Percentiles rank a stretch among this genome's conserved stretches.
These are phyloP conservation scores for Sanghuangporus weigelae DNA, from an alignment of 1,284 basidiomycete genomes.

Conservation along the genomic window DNA sequence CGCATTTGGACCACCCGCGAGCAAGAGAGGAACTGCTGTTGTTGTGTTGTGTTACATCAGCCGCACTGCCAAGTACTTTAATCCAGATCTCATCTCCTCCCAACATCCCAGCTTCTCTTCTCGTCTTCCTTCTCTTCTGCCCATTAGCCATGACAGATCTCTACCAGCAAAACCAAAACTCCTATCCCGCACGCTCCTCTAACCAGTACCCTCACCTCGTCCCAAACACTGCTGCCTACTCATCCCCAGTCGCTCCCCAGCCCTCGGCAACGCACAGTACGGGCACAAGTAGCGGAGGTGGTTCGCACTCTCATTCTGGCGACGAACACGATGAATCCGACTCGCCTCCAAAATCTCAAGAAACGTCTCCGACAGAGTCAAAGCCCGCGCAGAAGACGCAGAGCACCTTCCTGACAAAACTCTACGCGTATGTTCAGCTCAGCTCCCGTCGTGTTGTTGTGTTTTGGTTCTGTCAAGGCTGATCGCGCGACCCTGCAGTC, in stretches of 20 bases:
- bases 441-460: conserved; percentile 14
- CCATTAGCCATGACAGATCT: conserved; percentile 18
- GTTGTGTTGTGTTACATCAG: background rate
- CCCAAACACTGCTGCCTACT: conserved; percentile 33
- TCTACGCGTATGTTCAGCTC: conserved; percentile 66
- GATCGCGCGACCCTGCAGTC: conserved; percentile 36
- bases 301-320: conserved; percentile 12
- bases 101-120: conserved; percentile 1
- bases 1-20: background rate
- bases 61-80: conserved; percentile 3
- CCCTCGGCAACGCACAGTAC: conserved; percentile 7
- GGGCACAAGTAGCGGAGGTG: conserved; percentile 7
- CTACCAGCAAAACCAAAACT: conserved; percentile 4
- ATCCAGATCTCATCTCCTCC: conserved; percentile 1
- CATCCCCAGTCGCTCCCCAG: conserved; percentile 7
- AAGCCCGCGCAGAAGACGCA: conserved; percentile 53
- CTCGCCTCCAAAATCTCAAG: conserved; percentile 41
- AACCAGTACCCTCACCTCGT: conserved; percentile 35
- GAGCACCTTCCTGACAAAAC: conserved; percentile 87
- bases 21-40: conserved; percentile 44
- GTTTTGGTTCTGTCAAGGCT: background rate
- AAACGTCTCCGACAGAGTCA: conserved; percentile 35
- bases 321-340: conserved; percentile 23
- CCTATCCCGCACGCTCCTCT: conserved; percentile 23
- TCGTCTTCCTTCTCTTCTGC: conserved; percentile 8